Percentiles rank a stretch among this genome's conserved stretches.
These are phyloP conservation scores for Styphnolobium japonicum DNA, from an alignment of 306 rosid genomes.

Conservation along the genomic window DNA sequence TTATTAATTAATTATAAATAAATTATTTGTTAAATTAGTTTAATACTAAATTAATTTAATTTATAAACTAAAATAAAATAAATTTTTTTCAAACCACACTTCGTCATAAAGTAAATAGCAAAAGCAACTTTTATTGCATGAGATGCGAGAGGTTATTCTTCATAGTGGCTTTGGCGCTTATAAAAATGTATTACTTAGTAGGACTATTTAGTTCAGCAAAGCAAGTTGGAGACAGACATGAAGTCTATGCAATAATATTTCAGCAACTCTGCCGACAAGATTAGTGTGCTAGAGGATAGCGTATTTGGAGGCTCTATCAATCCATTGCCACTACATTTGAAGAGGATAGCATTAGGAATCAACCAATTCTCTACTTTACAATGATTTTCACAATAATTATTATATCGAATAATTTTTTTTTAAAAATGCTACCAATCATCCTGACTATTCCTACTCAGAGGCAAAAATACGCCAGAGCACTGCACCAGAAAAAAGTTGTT, in stretches of 20 bases:
- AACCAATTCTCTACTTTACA: too few relatives aligned
- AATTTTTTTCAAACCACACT: not conserved
- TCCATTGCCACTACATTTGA: not conserved
- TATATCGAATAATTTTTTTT: too few relatives aligned
- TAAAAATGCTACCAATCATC: not conserved
- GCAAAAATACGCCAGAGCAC: not conserved
- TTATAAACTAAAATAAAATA: too few relatives aligned
- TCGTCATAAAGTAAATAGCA: not conserved
- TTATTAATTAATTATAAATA: too few relatives aligned
- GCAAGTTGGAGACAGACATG: not conserved
- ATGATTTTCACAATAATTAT: too few relatives aligned
- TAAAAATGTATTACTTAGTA: too few relatives aligned
- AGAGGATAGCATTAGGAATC: not conserved
- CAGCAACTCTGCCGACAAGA: not conserved
- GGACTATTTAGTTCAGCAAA: too few relatives aligned
- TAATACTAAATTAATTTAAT: too few relatives aligned
- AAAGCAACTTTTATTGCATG: not conserved
- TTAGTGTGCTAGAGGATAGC: not conserved
- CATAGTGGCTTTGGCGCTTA: not conserved
- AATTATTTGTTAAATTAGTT: too few relatives aligned
- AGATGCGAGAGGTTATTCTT: too few relatives aligned
- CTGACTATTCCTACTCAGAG: not conserved
- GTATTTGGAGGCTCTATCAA: not conserved
- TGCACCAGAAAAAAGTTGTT: not conserved
- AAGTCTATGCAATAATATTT: not conserved